A percentile compares a stretch with the other conserved stretches of the same genome.
phyloP scores from a whole-genome alignment of 495 filamentous ascomycete species.

The Lineolata rhizophorae region DNA sequence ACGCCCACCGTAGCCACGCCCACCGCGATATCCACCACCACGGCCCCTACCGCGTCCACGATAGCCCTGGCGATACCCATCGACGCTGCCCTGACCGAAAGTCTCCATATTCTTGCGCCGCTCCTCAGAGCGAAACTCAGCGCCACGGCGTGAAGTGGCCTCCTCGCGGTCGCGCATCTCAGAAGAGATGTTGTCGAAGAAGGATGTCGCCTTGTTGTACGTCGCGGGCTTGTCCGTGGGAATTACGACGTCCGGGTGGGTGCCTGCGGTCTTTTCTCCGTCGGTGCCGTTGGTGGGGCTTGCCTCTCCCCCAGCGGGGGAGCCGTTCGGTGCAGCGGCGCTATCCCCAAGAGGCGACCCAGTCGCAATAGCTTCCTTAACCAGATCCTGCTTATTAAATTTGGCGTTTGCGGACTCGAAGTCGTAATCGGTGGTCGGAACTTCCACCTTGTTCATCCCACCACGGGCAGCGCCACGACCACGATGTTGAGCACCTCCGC shows the following conservation, averaged over 20 bases:
- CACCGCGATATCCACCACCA: slow-evolving; percentile 46
- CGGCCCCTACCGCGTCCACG: slow-evolving; percentile 23
- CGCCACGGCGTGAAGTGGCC: slow-evolving; percentile 39
- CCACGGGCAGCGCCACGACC: slow-evolving; percentile 33
- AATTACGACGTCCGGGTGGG: slow-evolving; percentile 22
- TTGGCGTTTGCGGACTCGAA: slow-evolving; percentile 85
- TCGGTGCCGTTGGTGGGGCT: slow-evolving; percentile 6
- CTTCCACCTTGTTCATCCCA: slow-evolving; percentile 48
- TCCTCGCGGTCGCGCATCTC: slow-evolving; percentile 83
- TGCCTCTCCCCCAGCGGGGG: neutral
- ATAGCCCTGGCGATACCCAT: slow-evolving; percentile 59
- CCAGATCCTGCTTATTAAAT: slow-evolving; percentile 92
- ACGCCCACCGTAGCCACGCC: slow-evolving; percentile 29
- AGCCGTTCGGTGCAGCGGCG: slow-evolving; percentile 10
- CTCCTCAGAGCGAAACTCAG: slow-evolving; percentile 82
- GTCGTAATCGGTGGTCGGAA: slow-evolving; percentile 79
- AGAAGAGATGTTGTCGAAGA: slow-evolving; percentile 95
- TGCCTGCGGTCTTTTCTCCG: slow-evolving; percentile 9
- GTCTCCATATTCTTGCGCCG: slow-evolving; percentile 93
- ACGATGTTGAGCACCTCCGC: slow-evolving; percentile 8
- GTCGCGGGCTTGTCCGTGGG: slow-evolving; percentile 21
- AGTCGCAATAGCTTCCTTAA: slow-evolving; percentile 70
- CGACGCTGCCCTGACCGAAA: slow-evolving; percentile 94
- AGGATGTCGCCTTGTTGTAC: slow-evolving; percentile 71
- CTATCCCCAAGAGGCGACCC: slow-evolving; percentile 38